phyloP scores from a whole-genome alignment of 495 filamentous ascomycete genomes.

The Recurvomyces mirabilis region DNA sequence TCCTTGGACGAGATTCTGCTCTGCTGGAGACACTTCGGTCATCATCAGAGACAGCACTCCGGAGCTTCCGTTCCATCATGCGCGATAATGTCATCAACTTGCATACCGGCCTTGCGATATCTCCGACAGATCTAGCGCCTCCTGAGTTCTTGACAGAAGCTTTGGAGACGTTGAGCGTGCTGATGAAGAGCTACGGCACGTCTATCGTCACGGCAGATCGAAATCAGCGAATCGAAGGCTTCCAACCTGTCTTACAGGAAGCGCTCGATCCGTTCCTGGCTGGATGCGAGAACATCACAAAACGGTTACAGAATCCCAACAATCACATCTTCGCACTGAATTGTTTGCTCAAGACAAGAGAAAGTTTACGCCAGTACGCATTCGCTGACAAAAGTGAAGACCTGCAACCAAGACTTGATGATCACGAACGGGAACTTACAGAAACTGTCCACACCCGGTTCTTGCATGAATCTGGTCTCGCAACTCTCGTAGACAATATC shows the following conservation, averaged over 20 bases:
- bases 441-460: conserved; percentile 58
- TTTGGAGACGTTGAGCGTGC: conserved; percentile 56
- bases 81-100: conserved; percentile 64
- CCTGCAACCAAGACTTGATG: conserved; percentile 37
- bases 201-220: conserved; percentile 54
- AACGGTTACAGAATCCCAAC: conserved; percentile 44
- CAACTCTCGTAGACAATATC: conserved; percentile 55
- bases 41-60: conserved; percentile 66
- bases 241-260: conserved; percentile 66
- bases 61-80: conserved; percentile 70
- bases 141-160: conserved; percentile 79
- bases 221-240: conserved; percentile 30
- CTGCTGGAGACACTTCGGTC: conserved; percentile 56
- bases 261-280: conserved; percentile 79
- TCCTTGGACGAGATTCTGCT: conserved; percentile 58
- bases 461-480: conserved; percentile 60
- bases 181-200: conserved; percentile 76
- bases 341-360: conserved; percentile 52
- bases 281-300: conserved; percentile 57
- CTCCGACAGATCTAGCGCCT: conserved; percentile 57
- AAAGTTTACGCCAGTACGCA: conserved; percentile 40
- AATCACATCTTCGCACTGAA: conserved; percentile 73
- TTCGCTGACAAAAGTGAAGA: conserved; percentile 42
- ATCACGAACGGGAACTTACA: conserved; percentile 36
- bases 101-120: conserved; percentile 55